Evolutionary conservation across 768 basidiomycete species (phyloP).

Genomic region (Xerocomus brunneocitrinus): DNA sequence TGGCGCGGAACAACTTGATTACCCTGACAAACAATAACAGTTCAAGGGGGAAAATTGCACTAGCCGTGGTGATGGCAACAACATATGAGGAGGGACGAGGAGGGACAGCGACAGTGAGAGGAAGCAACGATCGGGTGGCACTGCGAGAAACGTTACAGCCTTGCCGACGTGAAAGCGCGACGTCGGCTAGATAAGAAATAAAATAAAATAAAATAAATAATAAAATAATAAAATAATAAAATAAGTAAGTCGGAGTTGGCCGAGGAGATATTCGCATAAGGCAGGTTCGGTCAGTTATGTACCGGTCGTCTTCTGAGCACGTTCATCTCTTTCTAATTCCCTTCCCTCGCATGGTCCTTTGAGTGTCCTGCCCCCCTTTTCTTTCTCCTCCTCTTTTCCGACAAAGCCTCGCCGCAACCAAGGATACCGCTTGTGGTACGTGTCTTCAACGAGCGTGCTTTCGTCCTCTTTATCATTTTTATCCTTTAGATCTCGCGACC

Average conservation of each 20-base stretch:
- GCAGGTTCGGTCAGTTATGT: slow-evolving; percentile 24
- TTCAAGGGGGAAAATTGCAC: background rate
- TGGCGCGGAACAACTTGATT: slow-evolving; percentile 13
- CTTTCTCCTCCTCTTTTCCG: slow-evolving; percentile 32
- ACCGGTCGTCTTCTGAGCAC: slow-evolving; percentile 30
- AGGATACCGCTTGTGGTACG: slow-evolving; percentile 52
- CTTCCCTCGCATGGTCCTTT: slow-evolving; percentile 34
- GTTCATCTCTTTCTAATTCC: slow-evolving; percentile 18
- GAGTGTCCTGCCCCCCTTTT: slow-evolving; percentile 26
- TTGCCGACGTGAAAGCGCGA: slow-evolving; percentile 11
- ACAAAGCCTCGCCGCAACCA: slow-evolving; percentile 43
- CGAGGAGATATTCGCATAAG: slow-evolving; percentile 22
- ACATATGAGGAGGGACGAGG: background rate
- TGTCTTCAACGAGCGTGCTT: background rate
- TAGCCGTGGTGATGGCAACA: slow-evolving; percentile 3
- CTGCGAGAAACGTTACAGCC: slow-evolving; percentile 10
- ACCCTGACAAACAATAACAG: background rate
- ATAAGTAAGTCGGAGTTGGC: slow-evolving; percentile 23
- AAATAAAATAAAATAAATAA: slow-evolving; percentile 19
- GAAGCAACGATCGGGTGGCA: slow-evolving; percentile 19
- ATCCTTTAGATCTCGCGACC: slow-evolving; percentile 78
- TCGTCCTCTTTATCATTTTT: background rate
- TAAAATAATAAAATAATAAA: slow-evolving; percentile 15
- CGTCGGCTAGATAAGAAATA: slow-evolving; percentile 28
- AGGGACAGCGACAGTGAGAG: background rate